Evolutionary conservation across 768 basidiomycete species (phyloP), one percentile per base, ranked within the genome.

Genomic region (Kwoniella heveanensis): DNA sequence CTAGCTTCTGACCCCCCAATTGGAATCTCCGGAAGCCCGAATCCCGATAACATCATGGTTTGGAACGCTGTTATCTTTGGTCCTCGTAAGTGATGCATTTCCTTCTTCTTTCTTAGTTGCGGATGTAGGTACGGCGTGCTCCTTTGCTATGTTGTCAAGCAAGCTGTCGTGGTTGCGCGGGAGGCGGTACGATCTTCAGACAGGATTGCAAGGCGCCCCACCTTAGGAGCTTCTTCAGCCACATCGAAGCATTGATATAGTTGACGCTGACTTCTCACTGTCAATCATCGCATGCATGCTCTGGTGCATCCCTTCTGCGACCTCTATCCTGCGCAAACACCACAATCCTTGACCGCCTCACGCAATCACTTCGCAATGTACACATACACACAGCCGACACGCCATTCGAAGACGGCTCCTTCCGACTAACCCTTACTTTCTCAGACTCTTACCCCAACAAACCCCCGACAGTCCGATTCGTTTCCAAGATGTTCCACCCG

Each of bases 31-130:
- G 96, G 95, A 15, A 94, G 92, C 74, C 95, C 96, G 77, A 93
- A 92, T 77, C 88, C 92, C 1, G 96, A 98, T 79, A 98, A 98
- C 79, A 96, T 99, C 80, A 96, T 98, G 92, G 85, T 97, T 17
- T 99, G 96, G 96, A 99, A 99, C 74, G 96, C 96, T 1, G 96
- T 99, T 61, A 99, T 99, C 67, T 98, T 99, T 77, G 96, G 96
- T 2, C 96, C 96, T 81, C 89, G 95, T 93, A 63, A 75, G 88
- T 82, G 19, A 22, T 24, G 6, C 29, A 27, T n/a, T n/a, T 57
- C 8, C 37, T 26, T 52, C 13, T 52, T 3, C 25, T 25, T 6
- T 53, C 4, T 44, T 44, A 7, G 13, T 32, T 13, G 13, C 32
- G 32, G 5, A 32, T 32, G 32, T n/a, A n/a, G n/a, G n/a, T n/a